These are phyloP conservation scores for Citropsis articulata DNA, from an alignment of 345 rosid genomes.

Conservation along the genomic window DNA sequence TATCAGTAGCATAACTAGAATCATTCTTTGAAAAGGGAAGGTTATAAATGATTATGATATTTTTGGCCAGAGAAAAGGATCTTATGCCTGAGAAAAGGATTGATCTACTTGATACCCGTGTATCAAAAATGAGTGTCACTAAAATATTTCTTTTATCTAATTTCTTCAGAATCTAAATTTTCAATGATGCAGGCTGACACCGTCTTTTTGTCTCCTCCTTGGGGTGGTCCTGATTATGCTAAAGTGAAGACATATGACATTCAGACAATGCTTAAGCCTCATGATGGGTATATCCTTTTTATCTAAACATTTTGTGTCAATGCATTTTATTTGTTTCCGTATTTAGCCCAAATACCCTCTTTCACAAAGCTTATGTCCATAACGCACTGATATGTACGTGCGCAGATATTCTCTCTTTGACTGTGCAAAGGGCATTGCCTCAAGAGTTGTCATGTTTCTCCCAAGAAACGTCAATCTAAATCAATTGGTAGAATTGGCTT, in stretches of 20 bases:
- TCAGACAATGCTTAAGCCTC: conserved; percentile 82
- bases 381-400: conserved; percentile 18
- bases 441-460: conserved; percentile 72
- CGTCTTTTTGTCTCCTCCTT: conserved; percentile 90
- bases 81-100: not conserved
- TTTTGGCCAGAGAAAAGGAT: not conserved
- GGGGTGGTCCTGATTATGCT: conserved; percentile 93
- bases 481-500: conserved; percentile 81
- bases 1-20: not conserved
- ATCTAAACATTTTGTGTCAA: not conserved
- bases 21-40: not conserved
- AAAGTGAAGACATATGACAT: conserved; percentile 63
- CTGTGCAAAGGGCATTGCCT: conserved; percentile 58
- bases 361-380: conserved; percentile 4
- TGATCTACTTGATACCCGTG: not conserved
- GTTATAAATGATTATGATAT: not conserved
- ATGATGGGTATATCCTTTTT: conserved; percentile 60
- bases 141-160: not conserved
- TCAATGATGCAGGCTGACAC: conserved; percentile 58
- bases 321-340: not conserved
- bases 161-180: conserved; percentile 2
- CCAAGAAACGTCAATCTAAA: conserved; percentile 77
- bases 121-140: not conserved
- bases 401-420: conserved; percentile 66
- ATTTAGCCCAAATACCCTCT: not conserved